Conservation (phyloP, 139 green algal species). For the Micromonas pusilla region DNA sequence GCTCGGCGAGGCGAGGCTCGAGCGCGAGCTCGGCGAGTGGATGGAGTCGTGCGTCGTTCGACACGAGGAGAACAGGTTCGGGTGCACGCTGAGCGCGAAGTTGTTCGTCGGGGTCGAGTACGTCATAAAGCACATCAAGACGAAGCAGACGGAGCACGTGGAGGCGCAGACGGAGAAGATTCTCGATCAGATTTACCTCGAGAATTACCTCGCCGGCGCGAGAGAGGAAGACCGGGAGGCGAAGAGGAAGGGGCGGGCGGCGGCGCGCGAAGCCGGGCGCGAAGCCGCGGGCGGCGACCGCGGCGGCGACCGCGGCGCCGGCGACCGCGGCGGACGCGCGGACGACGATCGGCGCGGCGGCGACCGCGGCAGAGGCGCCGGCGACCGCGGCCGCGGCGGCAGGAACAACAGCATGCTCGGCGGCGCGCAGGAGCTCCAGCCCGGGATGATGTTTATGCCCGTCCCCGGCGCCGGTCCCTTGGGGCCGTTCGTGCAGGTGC, state of each 20-base stretch:
- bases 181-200: background rate
- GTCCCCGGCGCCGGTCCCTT: background rate
- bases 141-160: background rate
- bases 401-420: background rate
- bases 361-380: no score
- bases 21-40: conserved; percentile 9
- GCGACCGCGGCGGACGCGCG: background rate
- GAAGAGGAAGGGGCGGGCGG: background rate
- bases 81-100: conserved; percentile 19
- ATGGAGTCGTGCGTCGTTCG: conserved; percentile 7
- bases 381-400: background rate
- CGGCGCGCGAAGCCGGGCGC: background rate
- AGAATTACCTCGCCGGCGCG: background rate
- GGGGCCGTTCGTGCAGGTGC: conserved; percentile 1
- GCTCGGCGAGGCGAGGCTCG: background rate
- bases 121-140: conserved; percentile 18
- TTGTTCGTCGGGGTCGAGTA: conserved; percentile 11
- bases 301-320: background rate
- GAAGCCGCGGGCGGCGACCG: background rate
- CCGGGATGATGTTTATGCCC: conserved; percentile 13
- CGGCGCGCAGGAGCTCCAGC: background rate
- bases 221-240: background rate
- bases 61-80: conserved; percentile 14
- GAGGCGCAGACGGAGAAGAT: background rate
- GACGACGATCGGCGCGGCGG: background rate